phyloP scores from a whole-genome alignment of 2,329 filamentous ascomycete species.

The Calonectria henricotiae region DNA sequence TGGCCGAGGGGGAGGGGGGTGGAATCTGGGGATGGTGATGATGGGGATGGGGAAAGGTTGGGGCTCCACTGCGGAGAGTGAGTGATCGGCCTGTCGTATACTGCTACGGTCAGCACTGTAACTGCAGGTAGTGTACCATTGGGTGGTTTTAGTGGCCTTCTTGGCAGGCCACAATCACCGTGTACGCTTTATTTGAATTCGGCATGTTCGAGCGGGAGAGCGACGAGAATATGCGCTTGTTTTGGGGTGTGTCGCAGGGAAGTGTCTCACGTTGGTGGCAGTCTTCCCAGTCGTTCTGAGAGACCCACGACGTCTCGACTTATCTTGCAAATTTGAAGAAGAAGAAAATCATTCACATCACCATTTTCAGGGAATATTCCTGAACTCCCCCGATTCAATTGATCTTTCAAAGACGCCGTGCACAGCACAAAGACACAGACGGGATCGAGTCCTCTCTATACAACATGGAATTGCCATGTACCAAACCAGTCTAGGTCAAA shows the following conservation, averaged over 20 bases:
- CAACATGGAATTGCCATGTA: not conserved
- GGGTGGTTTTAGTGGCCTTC: not conserved
- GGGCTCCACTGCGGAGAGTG: slow-evolving; percentile 6
- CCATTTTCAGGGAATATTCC: not conserved
- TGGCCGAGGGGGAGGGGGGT: not conserved
- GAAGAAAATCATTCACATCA: not conserved
- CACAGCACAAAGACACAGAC: not conserved
- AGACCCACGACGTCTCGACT: not conserved
- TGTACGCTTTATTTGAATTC: not conserved
- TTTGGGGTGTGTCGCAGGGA: not conserved
- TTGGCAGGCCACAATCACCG: not conserved
- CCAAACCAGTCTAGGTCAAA: not conserved
- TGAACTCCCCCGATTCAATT: not conserved
- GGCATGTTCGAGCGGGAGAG: not conserved
- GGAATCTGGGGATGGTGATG: slow-evolving; percentile 8
- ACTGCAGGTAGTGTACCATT: not conserved
- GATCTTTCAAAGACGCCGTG: too few species aligned
- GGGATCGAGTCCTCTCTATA: not conserved
- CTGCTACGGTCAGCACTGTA: slow-evolving; percentile 9
- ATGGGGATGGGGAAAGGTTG: slow-evolving; percentile 21
- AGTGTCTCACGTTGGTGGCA: not conserved
- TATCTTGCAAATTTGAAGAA: not conserved
- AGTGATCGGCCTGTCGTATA: slow-evolving; percentile 8
- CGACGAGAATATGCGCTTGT: not conserved
- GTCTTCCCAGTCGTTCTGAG: too few species aligned